A percentile compares a stretch with the other conserved stretches of the same genome.
These are phyloP conservation scores for Chaetomiaceae sp. DNA, from an alignment of 2,329 filamentous ascomycete species.

Conservation along the genomic window DNA sequence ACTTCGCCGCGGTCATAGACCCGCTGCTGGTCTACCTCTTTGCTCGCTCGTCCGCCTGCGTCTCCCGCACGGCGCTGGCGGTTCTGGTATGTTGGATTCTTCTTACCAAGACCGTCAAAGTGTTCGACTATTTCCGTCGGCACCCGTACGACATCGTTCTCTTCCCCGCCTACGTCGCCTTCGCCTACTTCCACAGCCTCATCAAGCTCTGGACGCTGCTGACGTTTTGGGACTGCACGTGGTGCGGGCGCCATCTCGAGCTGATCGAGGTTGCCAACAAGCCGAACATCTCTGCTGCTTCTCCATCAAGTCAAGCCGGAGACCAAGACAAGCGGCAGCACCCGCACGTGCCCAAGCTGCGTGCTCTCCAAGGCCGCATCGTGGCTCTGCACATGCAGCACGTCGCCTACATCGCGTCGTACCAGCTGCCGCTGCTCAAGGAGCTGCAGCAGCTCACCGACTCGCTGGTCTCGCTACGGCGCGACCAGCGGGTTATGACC, in stretches of 20 bases:
- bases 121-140: slow-evolving; percentile 44
- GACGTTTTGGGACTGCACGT: slow-evolving; percentile 43
- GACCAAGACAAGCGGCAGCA: neutral
- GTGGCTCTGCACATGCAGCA: neutral
- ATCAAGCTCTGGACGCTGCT: slow-evolving; percentile 51
- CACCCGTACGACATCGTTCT: slow-evolving; percentile 47
- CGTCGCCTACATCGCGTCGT: neutral
- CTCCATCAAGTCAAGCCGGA: no score
- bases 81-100: slow-evolving; percentile 41
- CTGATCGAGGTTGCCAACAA: slow-evolving; percentile 1
- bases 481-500: neutral
- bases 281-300: no score
- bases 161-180: slow-evolving; percentile 44
- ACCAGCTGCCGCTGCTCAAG: neutral
- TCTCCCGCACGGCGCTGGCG: neutral
- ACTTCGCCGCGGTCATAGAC: slow-evolving; percentile 52
- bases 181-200: slow-evolving; percentile 51
- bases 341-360: neutral
- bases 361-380: slow-evolving; percentile 3
- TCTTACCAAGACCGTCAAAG: slow-evolving; percentile 51
- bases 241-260: slow-evolving; percentile 36
- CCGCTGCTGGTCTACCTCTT: slow-evolving; percentile 32
- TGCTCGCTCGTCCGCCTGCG: neutral
- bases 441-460: neutral
- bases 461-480: neutral